Base-by-base conservation (phyloP, 2,329 filamentous ascomycete species). In the Alternaria burnsii region DNA sequence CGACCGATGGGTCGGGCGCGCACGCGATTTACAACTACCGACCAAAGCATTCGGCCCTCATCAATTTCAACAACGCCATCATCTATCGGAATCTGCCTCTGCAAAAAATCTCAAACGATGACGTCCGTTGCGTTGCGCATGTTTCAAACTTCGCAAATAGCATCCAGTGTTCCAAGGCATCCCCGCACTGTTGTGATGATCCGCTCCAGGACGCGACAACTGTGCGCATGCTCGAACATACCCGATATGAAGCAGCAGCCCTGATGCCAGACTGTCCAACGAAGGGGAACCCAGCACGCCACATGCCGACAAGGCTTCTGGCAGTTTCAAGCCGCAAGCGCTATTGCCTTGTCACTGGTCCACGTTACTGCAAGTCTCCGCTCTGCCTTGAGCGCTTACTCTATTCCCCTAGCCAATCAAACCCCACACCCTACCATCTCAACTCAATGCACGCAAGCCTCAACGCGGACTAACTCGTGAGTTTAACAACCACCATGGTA, bases 281-380 rank as follows among this genome's bases (percentile, higher is more conserved):
- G 32, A 57, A 50, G 34, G 24, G 16, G 16, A 47, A 40, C 46
- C 55, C 44, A 59, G 63, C 58, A 58, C 63, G 59, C 62, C 61
- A 59, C 41, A 48, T 42, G 30, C 34, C 40, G 52, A 50, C 40
- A 30, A 34, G 46, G 41, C 26, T 20, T 36, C 44, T 56, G 52
- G 52, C 38, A 58, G 70, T 75, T 75, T 75, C 67, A 66, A 59
- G 28, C 56, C 47, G 52, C 63, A 74, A 68, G 69, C 72, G 72
- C 71, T 74, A 75, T 73, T 72, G 70, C 61, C 48, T 61, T 42
- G 63, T 66, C 64, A 72, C 64, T 75, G 71, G 72, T 63, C 61
- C 53, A 64, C 43, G 56, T 48, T 64, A 56, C 63, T 68, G 67
- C 71, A 66, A 61, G 56, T 58, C 54, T 63, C 61, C 59, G 59